Evolutionary conservation across 345 rosid species (phyloP).

Genomic region (Pistacia atlantica): DNA sequence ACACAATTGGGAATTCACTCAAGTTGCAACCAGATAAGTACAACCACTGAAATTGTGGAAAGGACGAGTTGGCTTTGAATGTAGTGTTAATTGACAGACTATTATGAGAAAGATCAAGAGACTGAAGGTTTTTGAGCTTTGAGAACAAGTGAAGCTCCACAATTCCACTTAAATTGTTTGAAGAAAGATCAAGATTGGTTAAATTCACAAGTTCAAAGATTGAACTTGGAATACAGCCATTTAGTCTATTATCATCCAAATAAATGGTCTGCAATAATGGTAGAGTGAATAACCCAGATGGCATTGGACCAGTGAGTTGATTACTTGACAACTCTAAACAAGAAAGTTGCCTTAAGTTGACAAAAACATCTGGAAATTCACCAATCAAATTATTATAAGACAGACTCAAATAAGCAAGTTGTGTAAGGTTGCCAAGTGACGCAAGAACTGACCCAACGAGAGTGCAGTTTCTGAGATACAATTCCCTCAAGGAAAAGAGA

Average conservation of each 20-base stretch:
- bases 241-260: constrained; percentile 5
- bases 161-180: constrained; percentile 24
- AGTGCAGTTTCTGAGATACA: not conserved
- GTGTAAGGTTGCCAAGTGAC: constrained; percentile 15
- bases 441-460: constrained; percentile 9
- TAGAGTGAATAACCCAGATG: too few species aligned
- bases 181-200: not conserved
- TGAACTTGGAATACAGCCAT: constrained; percentile 23
- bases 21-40: not conserved
- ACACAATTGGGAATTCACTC: constrained; percentile 1
- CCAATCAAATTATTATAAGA: constrained; percentile 12
- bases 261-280: not conserved
- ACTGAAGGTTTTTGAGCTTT: constrained; percentile 7
- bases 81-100: not conserved
- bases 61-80: not conserved
- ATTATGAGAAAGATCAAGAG: not conserved
- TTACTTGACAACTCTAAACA: not conserved
- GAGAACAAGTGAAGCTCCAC: constrained; percentile 23
- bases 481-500: too few species aligned
- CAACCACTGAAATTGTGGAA: not conserved
- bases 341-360: not conserved
- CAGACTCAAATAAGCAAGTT: not conserved
- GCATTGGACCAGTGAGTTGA: too few species aligned
- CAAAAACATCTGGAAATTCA: constrained; percentile 6
- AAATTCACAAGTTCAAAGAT: constrained; percentile 1